Evolutionary conservation across 306 rosid species (phyloP).

Genomic region (Crotalaria pallida): DNA sequence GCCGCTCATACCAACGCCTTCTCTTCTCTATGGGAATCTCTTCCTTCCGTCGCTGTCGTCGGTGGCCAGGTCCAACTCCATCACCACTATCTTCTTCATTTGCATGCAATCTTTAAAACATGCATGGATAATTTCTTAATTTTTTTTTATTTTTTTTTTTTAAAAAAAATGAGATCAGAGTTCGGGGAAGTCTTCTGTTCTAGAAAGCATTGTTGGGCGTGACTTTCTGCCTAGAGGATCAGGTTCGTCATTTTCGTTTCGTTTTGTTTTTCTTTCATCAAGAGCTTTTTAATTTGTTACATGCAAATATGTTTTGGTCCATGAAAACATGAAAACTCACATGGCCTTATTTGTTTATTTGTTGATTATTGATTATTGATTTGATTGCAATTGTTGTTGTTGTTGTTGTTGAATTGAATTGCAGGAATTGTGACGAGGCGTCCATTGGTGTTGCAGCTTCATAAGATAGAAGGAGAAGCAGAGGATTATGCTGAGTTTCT

Average conservation of each 20-base stretch:
- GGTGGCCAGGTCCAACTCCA: constrained; percentile 74
- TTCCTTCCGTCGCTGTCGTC: constrained; percentile 92
- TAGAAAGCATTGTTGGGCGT: constrained; percentile 96
- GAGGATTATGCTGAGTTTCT: constrained; percentile 96
- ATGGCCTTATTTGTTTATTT: neutral
- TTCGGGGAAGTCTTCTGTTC: constrained; percentile 94
- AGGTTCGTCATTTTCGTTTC: constrained; percentile 35
- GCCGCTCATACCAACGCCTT: constrained; percentile 51
- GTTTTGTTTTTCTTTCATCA: neutral
- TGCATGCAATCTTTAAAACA: neutral
- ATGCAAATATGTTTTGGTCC: too few relatives aligned
- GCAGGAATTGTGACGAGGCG: constrained; percentile 95
- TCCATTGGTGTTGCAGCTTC: constrained; percentile 96
- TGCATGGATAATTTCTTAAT: neutral
- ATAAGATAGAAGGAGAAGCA: constrained; percentile 59
- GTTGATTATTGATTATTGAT: neutral
- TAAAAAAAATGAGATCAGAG: constrained; percentile 60
- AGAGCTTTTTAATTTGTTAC: neutral
- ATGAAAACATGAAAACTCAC: too few relatives aligned
- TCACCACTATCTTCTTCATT: neutral
- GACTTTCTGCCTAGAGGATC: constrained; percentile 98
- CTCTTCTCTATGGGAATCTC: constrained; percentile 92
- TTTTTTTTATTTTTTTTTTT: neutral
- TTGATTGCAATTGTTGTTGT: neutral
- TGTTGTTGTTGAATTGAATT: constrained; percentile 11